Evolutionary conservation across 1,284 basidiomycete genomes (phyloP), one percentile per base, ranked within the genome.

Genomic region (Pseudozyma hubeiensis): DNA sequence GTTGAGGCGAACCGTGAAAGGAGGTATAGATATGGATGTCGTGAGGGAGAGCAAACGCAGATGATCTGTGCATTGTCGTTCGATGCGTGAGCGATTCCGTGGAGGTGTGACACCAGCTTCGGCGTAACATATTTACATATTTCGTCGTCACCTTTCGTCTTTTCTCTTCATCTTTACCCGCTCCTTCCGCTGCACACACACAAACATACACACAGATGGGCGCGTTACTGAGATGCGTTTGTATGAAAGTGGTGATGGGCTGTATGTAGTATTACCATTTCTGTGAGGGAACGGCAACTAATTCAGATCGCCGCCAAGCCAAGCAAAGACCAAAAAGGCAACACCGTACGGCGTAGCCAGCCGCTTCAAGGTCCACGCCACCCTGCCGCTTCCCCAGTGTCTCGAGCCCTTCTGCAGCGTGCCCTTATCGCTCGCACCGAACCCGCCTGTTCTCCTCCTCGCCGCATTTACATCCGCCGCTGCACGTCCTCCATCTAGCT

Each of bases 301-400:
- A 39, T 65, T 69, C 29, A 78, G 60, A 52, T 82, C 82, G 24
- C 82, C 82, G n/a, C 79, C 75, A 33, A 84, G 70, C 79, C 79
- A 83, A 19, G 82, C 81, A 55, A 81, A 84, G 13, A 76, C 74
- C 31, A 84, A 62, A 51, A 84, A 84, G 3, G 79, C 81, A 13
- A 81, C 67, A 1, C 78, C 80, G 47, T 84, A 84, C n/a, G 82
- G 82, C 17, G 80, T 70, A 7, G 75, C 69, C 29, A 80, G 41
- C 35, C 78, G 43, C 44, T 69, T 76, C 16, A 80, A 52, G 19
- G 78, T 54, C 78, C 78, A 80, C 16, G 64, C 67, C 9, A 70
- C 72, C n/a, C 78, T 60, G 0, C 78, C 78, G 30, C 60, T 69
- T 2, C 67, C 74, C 78, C 78, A 80, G 29, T 61, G 60, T 35